Conservation (phyloP, 2,329 filamentous ascomycete genomes). For the Calonectria pauciramosa region DNA sequence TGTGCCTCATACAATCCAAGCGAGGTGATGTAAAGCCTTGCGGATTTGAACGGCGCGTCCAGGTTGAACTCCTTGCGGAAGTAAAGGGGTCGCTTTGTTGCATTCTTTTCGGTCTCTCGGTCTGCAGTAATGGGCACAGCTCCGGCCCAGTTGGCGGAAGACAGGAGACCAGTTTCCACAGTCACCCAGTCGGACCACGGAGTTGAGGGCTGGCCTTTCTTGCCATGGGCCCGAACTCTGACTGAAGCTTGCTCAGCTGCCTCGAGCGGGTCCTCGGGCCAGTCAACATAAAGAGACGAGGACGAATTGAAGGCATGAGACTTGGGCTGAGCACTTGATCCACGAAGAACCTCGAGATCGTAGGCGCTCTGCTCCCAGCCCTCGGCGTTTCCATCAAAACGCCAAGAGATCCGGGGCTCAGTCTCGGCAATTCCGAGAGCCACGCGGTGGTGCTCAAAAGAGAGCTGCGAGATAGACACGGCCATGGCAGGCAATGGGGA, state of each 20-base stretch:
- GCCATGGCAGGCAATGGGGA: conserved; percentile 47
- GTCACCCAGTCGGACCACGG: conserved; percentile 47
- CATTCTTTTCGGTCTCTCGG: conserved; percentile 43
- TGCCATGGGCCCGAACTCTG: conserved; percentile 51
- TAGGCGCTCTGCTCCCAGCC: conserved; percentile 61
- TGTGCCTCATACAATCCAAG: conserved; percentile 61
- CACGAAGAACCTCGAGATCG: conserved; percentile 56
- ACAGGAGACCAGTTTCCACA: conserved; percentile 54
- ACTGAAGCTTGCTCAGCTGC: conserved; percentile 50
- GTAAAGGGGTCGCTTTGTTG: conserved; percentile 47
- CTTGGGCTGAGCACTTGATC: conserved; percentile 4
- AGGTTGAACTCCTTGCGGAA: conserved; percentile 53
- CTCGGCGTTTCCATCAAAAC: conserved; percentile 53
- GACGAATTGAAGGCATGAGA: conserved; percentile 49
- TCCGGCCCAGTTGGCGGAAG: conserved; percentile 47
- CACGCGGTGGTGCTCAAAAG: conserved; percentile 58
- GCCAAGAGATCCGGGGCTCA: conserved; percentile 61
- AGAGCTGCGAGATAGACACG: conserved; percentile 54
- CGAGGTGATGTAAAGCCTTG: conserved; percentile 62
- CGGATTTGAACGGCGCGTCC: conserved; percentile 43
- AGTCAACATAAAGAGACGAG: conserved; percentile 58
- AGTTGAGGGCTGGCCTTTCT: conserved; percentile 29
- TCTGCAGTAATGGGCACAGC: conserved; percentile 48
- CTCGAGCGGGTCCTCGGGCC: conserved; percentile 55
- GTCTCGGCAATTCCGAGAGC: conserved; percentile 60